Evolutionary conservation across 352 stramenopile genomes (phyloP), one percentile per base, ranked within the genome.

Genomic region (Globisporangium abappressorium): DNA sequence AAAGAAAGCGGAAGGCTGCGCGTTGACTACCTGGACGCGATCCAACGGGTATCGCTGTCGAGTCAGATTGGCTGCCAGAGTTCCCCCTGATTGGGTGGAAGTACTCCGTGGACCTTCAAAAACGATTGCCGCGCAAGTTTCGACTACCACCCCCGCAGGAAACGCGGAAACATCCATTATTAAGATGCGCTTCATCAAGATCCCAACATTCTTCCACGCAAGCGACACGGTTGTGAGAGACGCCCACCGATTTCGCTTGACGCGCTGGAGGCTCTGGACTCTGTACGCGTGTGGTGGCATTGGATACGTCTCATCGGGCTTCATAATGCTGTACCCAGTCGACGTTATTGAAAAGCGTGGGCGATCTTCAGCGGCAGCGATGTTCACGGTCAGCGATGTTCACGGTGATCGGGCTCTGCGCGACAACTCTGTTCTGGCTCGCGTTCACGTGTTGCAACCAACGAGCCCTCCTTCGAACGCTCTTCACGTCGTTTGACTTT

Each of bases 401-500:
- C 54, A 9, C 5, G 15, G 30, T 36, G 8, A 26, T 46, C 3
- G 55, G 55, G 0, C 28, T 61, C 26, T 36, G 38, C 5, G 49
- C 20, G 2, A 59, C 49, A 4, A 4, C 55, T 34, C 2, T 38
- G 2, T 36, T 59, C 33, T 61, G 22, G 46, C 28, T 53, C 24
- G 9, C 5, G 12, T 59, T 67, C 12, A 14, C 43, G 5, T 14
- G 28, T 18, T 66, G 61, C 46, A 60, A 22, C 33, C 47, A 61
- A 22, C 62, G 62, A 22, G 6, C 49, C 7, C 47, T 67, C 5
- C 34, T 67, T 5, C 5, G 11, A 15, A 36, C 30, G 1, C 68
- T 71, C 22, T 14, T 62, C 20, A 69, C 65, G 5, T 71, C 64
- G 18, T 74, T 71, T 9, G 69, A 69, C 28, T 68, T 69, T 49